A percentile compares a stretch with the other conserved stretches of the same genome.
phyloP scores from a whole-genome alignment of 1,284 basidiomycete species.

The Ceratobasidium sp. region DNA sequence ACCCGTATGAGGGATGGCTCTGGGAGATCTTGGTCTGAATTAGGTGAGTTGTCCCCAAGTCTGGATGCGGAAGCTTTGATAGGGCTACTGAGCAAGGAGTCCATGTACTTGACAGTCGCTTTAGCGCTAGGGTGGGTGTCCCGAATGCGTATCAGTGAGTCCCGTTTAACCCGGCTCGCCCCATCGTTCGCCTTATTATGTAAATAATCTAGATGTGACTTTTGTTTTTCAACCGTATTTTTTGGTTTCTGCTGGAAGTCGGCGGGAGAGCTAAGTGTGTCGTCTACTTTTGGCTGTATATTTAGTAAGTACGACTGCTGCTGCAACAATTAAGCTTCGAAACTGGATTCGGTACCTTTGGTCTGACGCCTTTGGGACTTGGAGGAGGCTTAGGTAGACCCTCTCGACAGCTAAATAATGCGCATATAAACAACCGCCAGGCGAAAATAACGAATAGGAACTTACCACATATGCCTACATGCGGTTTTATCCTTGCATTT shows the following conservation, averaged over 20 bases:
- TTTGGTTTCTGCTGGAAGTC: background rate
- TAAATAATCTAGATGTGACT: constrained; percentile 3
- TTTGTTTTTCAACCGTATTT: constrained; percentile 10
- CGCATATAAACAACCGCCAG: background rate
- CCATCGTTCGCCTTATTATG: constrained; percentile 1
- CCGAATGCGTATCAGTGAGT: constrained; percentile 6
- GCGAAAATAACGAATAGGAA: constrained; percentile 31
- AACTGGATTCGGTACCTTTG: constrained; percentile 6
- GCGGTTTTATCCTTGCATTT: constrained; percentile 74
- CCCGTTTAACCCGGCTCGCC: constrained; percentile 7
- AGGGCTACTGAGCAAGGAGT: constrained; percentile 2
- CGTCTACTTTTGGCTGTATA: background rate
- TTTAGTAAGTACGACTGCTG: background rate
- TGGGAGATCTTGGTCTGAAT: constrained; percentile 1
- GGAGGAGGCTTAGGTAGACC: constrained; percentile 61
- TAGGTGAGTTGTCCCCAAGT: background rate
- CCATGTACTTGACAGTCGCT: constrained; percentile 2
- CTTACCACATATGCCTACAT: constrained; percentile 76
- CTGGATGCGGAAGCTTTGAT: background rate
- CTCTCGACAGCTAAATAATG: constrained; percentile 66
- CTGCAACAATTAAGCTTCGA: background rate
- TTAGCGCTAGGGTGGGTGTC: background rate
- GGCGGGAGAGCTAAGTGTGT: background rate
- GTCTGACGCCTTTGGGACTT: constrained; percentile 19
- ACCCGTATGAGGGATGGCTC: background rate